These are phyloP conservation scores for Microdochium nivale DNA, from an alignment of 2,329 filamentous ascomycete species.

Conservation along the genomic window DNA sequence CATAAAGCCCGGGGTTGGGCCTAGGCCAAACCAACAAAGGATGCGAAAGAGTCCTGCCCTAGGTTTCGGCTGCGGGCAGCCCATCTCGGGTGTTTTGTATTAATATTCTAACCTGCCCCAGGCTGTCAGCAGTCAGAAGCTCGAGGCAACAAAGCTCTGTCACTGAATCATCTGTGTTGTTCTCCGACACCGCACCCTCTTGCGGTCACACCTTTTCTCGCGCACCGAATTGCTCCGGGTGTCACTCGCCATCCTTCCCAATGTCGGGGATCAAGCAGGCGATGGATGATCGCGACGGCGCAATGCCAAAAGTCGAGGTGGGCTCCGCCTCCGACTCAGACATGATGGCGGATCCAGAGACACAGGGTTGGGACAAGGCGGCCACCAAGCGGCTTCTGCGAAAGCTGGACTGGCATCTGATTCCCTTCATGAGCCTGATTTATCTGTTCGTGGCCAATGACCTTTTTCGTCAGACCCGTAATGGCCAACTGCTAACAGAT, in stretches of 20 bases:
- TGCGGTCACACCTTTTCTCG: neutral
- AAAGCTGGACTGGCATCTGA: conserved; percentile 45
- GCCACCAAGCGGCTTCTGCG: conserved; percentile 41
- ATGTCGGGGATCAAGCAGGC: neutral
- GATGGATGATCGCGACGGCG: neutral
- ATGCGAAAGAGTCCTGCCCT: too few species aligned
- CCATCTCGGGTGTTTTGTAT: neutral
- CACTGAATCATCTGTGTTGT: neutral
- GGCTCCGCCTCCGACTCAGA: neutral
- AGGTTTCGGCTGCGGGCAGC: too few species aligned
- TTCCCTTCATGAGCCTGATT: conserved; percentile 50
- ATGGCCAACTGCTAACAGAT: neutral
- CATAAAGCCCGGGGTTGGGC: too few species aligned
- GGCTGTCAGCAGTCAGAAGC: neutral
- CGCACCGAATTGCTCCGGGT: neutral
- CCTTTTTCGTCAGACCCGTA: neutral
- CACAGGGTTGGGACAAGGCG: conserved; percentile 17
- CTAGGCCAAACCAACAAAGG: too few species aligned
- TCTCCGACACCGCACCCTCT: neutral
- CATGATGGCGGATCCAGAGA: neutral
- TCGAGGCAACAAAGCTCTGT: neutral
- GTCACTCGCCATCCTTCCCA: neutral
- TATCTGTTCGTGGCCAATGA: conserved; percentile 34
- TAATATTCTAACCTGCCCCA: neutral
- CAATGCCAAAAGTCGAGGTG: neutral